These are phyloP conservation scores for Sphagnum fallax DNA, from an alignment of 228 moss, liverwort and hornwort species.

Conservation along the genomic window DNA sequence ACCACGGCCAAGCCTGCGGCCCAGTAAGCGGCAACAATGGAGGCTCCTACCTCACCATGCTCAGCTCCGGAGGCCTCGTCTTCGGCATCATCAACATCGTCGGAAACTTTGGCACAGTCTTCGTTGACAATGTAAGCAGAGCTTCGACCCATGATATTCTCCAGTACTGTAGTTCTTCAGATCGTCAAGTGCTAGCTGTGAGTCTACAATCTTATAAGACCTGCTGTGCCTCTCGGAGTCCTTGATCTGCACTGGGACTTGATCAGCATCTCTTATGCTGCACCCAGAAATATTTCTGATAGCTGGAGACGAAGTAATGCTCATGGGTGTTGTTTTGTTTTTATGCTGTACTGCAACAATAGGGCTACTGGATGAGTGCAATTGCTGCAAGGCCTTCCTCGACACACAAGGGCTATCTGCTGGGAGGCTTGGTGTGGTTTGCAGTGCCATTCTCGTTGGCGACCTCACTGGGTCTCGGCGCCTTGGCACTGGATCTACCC, in stretches of 20 bases:
- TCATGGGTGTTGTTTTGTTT: too few relatives aligned
- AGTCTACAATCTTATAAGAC: not conserved
- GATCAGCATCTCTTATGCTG: not conserved
- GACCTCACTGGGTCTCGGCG: conserved; percentile 46
- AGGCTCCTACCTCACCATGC: conserved; percentile 52
- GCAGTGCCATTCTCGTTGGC: conserved; percentile 54
- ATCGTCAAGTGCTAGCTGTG: not conserved
- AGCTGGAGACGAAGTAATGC: too few relatives aligned
- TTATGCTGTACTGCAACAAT: not conserved
- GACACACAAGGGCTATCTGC: conserved; percentile 51
- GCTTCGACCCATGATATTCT: not conserved
- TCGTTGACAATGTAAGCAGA: conserved; percentile 42
- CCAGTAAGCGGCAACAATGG: conserved; percentile 28
- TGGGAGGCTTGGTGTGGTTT: conserved; percentile 55
- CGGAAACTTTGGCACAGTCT: conserved; percentile 53
- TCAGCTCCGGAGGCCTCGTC: conserved; percentile 42
- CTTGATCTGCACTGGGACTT: not conserved
- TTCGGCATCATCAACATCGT: conserved; percentile 54
- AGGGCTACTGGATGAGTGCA: conserved; percentile 60
- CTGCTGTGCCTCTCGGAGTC: not conserved
- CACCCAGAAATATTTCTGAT: not conserved
- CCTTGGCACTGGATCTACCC: conserved; percentile 48
- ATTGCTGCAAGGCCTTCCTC: conserved; percentile 55
- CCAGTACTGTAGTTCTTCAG: not conserved
- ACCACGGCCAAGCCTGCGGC: conserved; percentile 35